Conservation (phyloP, 345 rosid genomes). For the Zanthoxylum bungeanum region DNA sequence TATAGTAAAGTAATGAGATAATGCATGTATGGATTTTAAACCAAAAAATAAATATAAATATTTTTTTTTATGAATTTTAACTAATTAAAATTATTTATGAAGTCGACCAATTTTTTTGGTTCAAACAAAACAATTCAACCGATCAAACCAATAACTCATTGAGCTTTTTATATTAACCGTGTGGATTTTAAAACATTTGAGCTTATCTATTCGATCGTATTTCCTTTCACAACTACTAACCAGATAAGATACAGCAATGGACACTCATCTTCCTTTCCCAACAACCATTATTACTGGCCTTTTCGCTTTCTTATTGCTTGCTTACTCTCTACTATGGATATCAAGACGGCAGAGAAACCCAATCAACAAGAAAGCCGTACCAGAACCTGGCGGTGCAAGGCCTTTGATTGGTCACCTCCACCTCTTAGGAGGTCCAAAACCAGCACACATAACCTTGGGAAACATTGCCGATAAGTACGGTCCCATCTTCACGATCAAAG, state of each 20-base stretch:
- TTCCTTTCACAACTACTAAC: too few species aligned
- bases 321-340: background rate
- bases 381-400: slow-evolving; percentile 21
- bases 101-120: too few species aligned
- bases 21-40: too few species aligned
- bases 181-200: too few species aligned
- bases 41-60: too few species aligned
- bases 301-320: background rate
- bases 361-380: background rate
- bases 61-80: too few species aligned
- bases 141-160: too few species aligned
- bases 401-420: slow-evolving; percentile 38
- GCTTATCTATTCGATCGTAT: background rate
- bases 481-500: slow-evolving; percentile 22
- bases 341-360: background rate
- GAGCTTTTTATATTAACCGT: too few species aligned
- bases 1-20: too few species aligned
- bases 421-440: slow-evolving; percentile 16
- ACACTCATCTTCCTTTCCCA: background rate
- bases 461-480: slow-evolving; percentile 25
- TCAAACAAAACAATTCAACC: too few species aligned
- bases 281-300: background rate
- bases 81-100: too few species aligned
- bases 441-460: slow-evolving; percentile 18
- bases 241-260: background rate